Evolutionary conservation across 441 rosid species (phyloP).

Genomic region (Rhodomyrtus psidioides): DNA sequence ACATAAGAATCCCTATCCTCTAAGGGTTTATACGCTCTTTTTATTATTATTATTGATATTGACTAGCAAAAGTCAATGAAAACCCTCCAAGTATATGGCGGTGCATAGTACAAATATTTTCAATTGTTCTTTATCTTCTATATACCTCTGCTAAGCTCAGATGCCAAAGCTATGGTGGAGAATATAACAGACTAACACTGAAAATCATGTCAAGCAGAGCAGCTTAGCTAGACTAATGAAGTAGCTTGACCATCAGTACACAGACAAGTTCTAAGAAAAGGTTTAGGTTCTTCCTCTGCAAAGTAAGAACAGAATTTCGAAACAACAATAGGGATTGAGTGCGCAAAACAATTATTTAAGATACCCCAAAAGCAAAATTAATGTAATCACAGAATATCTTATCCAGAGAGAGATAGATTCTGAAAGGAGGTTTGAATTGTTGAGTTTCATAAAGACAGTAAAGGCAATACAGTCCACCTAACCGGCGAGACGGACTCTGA

Average conservation of each 20-base stretch:
- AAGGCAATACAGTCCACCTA: slow-evolving; percentile 84
- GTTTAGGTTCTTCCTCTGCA: neutral
- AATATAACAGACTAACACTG: neutral
- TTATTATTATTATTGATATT: neutral
- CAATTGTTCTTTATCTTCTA: neutral
- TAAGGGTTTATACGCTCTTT: neutral
- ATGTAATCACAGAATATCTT: slow-evolving; percentile 6
- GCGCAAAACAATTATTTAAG: too few relatives aligned
- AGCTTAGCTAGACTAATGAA: neutral
- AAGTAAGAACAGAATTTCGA: neutral
- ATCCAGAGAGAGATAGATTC: slow-evolving; percentile 64
- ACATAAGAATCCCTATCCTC: neutral
- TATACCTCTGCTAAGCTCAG: neutral
- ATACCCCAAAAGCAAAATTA: neutral
- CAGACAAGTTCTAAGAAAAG: neutral
- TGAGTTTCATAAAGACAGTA: slow-evolving; percentile 77
- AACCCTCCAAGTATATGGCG: neutral
- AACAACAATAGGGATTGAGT: too few relatives aligned
- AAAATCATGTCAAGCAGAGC: neutral
- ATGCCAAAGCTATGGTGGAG: neutral
- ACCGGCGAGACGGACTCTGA: slow-evolving; percentile 35
- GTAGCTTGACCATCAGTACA: neutral
- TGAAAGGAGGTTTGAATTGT: slow-evolving; percentile 70
- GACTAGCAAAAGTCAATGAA: neutral
- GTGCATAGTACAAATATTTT: neutral